phyloP scores from a whole-genome alignment of 2,329 filamentous ascomycete genomes.

The Fusarium sp. region DNA sequence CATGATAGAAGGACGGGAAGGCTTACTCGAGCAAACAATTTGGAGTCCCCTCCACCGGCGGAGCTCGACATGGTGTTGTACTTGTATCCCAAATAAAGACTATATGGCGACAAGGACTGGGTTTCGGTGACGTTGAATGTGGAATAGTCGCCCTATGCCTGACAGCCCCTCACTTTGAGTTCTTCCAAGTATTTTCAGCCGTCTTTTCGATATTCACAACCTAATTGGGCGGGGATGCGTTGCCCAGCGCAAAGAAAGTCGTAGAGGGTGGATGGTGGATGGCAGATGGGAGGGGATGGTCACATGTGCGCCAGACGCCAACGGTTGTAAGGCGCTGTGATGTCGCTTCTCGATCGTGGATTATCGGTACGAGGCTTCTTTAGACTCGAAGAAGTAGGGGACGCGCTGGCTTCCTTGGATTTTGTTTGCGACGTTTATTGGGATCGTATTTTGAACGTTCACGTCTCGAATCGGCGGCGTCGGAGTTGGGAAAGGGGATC shows the following conservation, averaged over 20 bases:
- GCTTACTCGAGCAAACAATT: slow-evolving; percentile 96
- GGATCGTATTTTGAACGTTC: slow-evolving; percentile 28
- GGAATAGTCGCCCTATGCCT: slow-evolving; percentile 34
- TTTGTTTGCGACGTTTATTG: slow-evolving; percentile 23
- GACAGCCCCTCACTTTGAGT: slow-evolving; percentile 39
- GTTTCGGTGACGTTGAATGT: slow-evolving; percentile 29
- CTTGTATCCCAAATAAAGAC: slow-evolving; percentile 38
- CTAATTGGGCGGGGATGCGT: slow-evolving; percentile 39
- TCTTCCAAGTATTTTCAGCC: slow-evolving; percentile 20
- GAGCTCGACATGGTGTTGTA: slow-evolving; percentile 61
- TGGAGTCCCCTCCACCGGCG: slow-evolving; percentile 86
- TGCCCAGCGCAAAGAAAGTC: slow-evolving; percentile 30
- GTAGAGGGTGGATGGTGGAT: slow-evolving; percentile 36
- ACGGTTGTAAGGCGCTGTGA: slow-evolving; percentile 29
- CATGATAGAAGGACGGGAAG: slow-evolving; percentile 23
- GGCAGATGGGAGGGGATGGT: slow-evolving; percentile 34
- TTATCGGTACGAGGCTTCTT: slow-evolving; percentile 6
- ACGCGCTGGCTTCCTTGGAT: not conserved
- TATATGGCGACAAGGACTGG: slow-evolving; percentile 18
- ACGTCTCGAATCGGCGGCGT: slow-evolving; percentile 36
- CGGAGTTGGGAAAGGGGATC: slow-evolving; percentile 41
- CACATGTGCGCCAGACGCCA: slow-evolving; percentile 39
- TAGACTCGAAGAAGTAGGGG: not conserved
- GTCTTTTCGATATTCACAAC: slow-evolving; percentile 18
- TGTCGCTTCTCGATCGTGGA: slow-evolving; percentile 25